Evolutionary conservation across 192 early-diverging fungal genomes (phyloP).

Genomic region (Kickxella alabastrina): DNA sequence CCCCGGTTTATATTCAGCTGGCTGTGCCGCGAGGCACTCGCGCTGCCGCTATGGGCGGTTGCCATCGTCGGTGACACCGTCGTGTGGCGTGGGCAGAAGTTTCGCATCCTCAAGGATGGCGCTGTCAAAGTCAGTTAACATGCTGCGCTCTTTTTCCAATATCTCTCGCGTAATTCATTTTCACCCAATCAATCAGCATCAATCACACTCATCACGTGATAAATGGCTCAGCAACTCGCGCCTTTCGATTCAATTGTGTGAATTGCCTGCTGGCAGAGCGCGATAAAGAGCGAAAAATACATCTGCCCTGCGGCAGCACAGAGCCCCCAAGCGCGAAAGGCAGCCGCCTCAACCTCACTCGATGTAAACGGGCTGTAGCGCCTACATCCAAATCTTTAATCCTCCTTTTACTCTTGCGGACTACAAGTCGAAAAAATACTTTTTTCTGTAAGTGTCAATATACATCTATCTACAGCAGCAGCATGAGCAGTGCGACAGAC

Average conservation of each 20-base stretch:
- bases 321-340: too few species aligned
- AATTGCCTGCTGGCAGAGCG: too few species aligned
- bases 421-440: conserved; percentile 4
- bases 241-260: too few species aligned
- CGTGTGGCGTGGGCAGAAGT: conserved; percentile 82
- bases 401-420: conserved; percentile 9
- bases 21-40: conserved; percentile 75
- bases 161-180: too few species aligned
- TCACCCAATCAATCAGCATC: too few species aligned
- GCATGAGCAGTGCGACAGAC: not conserved
- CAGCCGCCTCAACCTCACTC: too few species aligned
- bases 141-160: too few species aligned
- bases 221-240: too few species aligned
- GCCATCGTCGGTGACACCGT: conserved; percentile 80
- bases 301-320: too few species aligned
- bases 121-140: conserved; percentile 59
- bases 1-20: conserved; percentile 67
- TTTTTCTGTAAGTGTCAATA: conserved; percentile 9
- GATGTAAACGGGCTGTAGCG: not conserved
- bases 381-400: not conserved
- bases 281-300: too few species aligned
- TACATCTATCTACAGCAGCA: not conserved
- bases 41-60: conserved; percentile 78
- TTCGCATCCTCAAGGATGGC: conserved; percentile 57
- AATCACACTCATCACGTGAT: too few species aligned